These are phyloP conservation scores for Kwoniella bestiolae DNA, from an alignment of 768 basidiomycete species.

Conservation along the genomic window DNA sequence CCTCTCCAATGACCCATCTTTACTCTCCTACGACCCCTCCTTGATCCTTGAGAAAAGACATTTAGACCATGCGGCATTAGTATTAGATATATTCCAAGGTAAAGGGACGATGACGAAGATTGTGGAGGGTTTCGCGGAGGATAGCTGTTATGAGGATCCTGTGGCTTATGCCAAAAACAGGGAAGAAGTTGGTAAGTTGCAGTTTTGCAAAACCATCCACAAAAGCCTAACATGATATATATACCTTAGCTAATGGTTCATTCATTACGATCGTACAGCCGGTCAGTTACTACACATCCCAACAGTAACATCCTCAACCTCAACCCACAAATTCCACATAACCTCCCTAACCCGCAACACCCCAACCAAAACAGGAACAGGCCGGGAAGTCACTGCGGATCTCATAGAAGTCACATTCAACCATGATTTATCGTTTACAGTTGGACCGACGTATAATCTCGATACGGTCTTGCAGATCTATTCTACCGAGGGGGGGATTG, in stretches of 20 bases:
- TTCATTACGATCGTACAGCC: conserved; percentile 23
- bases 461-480: conserved; percentile 48
- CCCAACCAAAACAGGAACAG: conserved; percentile 21
- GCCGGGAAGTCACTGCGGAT: conserved; percentile 12
- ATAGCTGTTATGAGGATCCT: conserved; percentile 53
- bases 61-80: conserved; percentile 44
- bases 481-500: conserved; percentile 38
- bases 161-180: conserved; percentile 49
- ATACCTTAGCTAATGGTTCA: background rate
- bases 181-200: conserved; percentile 51
- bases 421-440: conserved; percentile 49
- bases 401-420: conserved; percentile 46
- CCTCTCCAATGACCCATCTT: conserved; percentile 35
- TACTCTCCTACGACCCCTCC: conserved; percentile 30
- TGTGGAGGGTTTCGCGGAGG: conserved; percentile 44
- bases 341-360: conserved; percentile 21
- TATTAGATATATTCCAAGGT: conserved; percentile 54
- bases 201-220: background rate
- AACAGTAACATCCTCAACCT: conserved; percentile 37
- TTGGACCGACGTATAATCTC: conserved; percentile 40
- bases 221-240: background rate
- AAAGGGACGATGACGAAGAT: conserved; percentile 53
- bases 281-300: conserved; percentile 54
- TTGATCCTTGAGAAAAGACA: conserved; percentile 37
- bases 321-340: conserved; percentile 38